These are phyloP conservation scores for Populus nigra DNA, from an alignment of 345 rosid genomes.

Conservation along the genomic window DNA sequence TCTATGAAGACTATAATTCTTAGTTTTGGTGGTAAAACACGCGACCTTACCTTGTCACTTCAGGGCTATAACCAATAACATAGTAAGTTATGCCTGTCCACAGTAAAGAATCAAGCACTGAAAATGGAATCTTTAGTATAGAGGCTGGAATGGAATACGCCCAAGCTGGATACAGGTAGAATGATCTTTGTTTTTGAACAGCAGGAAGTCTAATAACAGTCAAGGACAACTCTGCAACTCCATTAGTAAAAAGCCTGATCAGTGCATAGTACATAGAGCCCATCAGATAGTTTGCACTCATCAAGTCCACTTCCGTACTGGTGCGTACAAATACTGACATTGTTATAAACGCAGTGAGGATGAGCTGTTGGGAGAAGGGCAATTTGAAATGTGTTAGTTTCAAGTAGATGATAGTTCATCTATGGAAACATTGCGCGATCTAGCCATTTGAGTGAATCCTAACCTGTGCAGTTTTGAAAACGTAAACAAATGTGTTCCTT, in stretches of 20 bases:
- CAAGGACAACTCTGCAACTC: conserved; percentile 45
- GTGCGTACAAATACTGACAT: conserved; percentile 41
- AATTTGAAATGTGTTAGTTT: no score
- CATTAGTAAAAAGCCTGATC: conserved; percentile 35
- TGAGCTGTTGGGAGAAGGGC: no score
- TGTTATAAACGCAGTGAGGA: conserved; percentile 29
- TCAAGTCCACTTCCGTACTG: conserved; percentile 24
- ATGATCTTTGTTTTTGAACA: conserved; percentile 44
- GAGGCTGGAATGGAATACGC: conserved; percentile 49
- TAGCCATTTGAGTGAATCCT: not conserved
- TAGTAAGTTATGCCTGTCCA: conserved; percentile 52
- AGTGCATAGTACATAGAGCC: conserved; percentile 38
- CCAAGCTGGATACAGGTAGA: conserved; percentile 49
- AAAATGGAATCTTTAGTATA: conserved; percentile 43
- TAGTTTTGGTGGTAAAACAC: not conserved
- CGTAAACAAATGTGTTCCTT: conserved; percentile 41
- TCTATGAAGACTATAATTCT: not conserved
- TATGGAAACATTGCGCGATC: no score
- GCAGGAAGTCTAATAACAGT: conserved; percentile 43
- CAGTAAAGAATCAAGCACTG: conserved; percentile 33
- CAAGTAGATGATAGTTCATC: no score
- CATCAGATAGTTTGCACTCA: conserved; percentile 38
- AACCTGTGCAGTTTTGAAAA: conserved; percentile 39
- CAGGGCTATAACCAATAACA: conserved; percentile 51
- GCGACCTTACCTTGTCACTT: conserved; percentile 32